A percentile compares a stretch with the other conserved stretches of the same genome.
Evolutionary conservation across 106 monocot genomes (phyloP).

Genomic region (Iris macrosiphon): DNA sequence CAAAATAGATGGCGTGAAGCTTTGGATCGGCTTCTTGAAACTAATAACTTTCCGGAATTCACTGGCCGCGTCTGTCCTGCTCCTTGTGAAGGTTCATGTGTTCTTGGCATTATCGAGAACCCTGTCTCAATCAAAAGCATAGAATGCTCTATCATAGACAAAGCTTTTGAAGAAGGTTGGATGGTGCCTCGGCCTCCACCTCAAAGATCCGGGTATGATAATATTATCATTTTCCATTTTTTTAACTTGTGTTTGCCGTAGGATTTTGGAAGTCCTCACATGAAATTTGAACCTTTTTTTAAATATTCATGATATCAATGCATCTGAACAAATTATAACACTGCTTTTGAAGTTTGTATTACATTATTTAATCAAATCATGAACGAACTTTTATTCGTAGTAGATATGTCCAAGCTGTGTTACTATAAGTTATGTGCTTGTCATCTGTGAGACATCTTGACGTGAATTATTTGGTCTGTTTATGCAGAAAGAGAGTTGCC

Average conservation of each 20-base stretch:
- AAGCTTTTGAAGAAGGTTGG: conserved; percentile 97
- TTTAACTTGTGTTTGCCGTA: too few relatives aligned
- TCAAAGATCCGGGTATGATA: conserved; percentile 78
- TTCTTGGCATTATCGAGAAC: conserved; percentile 98
- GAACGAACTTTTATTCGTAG: too few relatives aligned
- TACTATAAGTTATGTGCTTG: too few relatives aligned
- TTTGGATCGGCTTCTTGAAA: conserved; percentile 89
- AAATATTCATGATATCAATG: background rate
- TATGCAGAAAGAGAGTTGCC: conserved; percentile 75
- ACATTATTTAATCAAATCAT: too few relatives aligned
- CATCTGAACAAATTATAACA: background rate
- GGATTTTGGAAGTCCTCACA: background rate
- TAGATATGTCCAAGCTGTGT: too few relatives aligned
- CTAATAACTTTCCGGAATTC: conserved; percentile 99
- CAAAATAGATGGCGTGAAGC: conserved; percentile 96
- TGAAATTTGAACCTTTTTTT: background rate
- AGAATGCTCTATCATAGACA: conserved; percentile 95
- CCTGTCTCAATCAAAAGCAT: conserved; percentile 99
- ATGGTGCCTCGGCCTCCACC: conserved; percentile 90
- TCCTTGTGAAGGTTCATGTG: conserved; percentile 98
- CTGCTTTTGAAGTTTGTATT: too few relatives aligned
- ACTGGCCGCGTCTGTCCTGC: conserved; percentile 98
- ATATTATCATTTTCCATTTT: background rate
- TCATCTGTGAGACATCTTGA: too few relatives aligned
- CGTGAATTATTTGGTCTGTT: background rate